Evolutionary conservation across 23 red algal genomes (phyloP).

Genomic region (Cyanidiococcus yangmingshanensis): DNA sequence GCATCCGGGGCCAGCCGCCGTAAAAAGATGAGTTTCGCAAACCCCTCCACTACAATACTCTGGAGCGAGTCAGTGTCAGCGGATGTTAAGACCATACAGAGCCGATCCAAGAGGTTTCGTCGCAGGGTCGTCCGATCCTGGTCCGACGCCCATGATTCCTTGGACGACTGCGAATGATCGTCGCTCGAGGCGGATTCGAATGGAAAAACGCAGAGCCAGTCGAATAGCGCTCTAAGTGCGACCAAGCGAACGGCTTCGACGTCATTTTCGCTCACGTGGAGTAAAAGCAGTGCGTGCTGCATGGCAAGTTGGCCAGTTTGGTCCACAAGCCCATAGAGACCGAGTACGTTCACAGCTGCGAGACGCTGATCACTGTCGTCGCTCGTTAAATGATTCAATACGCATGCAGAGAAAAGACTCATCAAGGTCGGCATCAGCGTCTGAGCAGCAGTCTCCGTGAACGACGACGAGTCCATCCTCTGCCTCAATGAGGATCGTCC

Average conservation of each 20-base stretch:
- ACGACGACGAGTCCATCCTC: neutral
- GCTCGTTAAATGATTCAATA: neutral
- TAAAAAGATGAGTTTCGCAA: conserved; percentile 7
- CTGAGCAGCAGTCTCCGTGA: neutral
- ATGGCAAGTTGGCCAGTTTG: neutral
- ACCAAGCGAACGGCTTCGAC: neutral
- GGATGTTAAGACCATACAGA: neutral
- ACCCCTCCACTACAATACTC: neutral
- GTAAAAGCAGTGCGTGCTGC: neutral
- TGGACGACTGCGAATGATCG: neutral
- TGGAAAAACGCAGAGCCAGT: neutral
- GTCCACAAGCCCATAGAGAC: neutral
- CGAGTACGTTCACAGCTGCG: neutral
- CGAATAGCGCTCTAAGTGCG: neutral
- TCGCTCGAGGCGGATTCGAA: neutral
- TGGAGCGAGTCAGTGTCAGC: neutral
- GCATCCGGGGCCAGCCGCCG: neutral
- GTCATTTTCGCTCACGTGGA: neutral
- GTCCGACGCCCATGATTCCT: neutral
- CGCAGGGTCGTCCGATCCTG: neutral
- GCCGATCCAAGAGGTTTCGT: neutral
- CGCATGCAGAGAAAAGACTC: neutral
- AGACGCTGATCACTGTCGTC: neutral
- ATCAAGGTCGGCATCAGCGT: neutral
- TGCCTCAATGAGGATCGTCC: neutral